phyloP scores from a whole-genome alignment of 2,329 filamentous ascomycete genomes.

The Sclerotinia trifoliorum region DNA sequence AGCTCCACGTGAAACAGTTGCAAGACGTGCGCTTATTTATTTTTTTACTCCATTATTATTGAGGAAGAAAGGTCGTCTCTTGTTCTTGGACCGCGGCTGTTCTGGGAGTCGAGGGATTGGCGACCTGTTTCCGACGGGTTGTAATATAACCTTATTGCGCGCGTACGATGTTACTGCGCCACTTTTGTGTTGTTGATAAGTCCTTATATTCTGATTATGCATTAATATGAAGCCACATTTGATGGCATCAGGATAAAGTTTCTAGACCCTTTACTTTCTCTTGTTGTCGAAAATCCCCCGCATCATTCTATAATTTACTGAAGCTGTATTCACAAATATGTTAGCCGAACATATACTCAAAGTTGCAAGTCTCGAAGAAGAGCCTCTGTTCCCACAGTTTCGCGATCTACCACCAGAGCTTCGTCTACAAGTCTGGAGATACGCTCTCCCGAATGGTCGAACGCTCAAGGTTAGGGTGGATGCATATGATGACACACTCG shows the following conservation, averaged over 20 bases:
- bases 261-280: not conserved
- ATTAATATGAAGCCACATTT: not conserved
- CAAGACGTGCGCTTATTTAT: not conserved
- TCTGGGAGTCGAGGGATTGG: slow-evolving; percentile 3
- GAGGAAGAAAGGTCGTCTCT: not conserved
- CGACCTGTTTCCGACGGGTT: not conserved
- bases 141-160: not conserved
- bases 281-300: not conserved
- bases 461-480: slow-evolving; percentile 7
- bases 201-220: not conserved
- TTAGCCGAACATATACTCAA: not conserved
- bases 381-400: not conserved
- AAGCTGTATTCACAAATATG: not conserved
- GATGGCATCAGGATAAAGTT: not conserved
- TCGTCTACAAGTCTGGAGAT: not conserved
- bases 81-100: slow-evolving; percentile 2
- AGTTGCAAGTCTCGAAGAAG: not conserved
- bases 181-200: not conserved
- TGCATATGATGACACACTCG: not conserved
- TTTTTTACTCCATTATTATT: not conserved
- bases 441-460: slow-evolving; percentile 8
- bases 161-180: not conserved
- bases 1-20: not conserved
- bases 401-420: slow-evolving; percentile 3
- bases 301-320: not conserved